Base-by-base conservation (phyloP, 2,329 filamentous ascomycete genomes). In the Fusarium clavum region DNA sequence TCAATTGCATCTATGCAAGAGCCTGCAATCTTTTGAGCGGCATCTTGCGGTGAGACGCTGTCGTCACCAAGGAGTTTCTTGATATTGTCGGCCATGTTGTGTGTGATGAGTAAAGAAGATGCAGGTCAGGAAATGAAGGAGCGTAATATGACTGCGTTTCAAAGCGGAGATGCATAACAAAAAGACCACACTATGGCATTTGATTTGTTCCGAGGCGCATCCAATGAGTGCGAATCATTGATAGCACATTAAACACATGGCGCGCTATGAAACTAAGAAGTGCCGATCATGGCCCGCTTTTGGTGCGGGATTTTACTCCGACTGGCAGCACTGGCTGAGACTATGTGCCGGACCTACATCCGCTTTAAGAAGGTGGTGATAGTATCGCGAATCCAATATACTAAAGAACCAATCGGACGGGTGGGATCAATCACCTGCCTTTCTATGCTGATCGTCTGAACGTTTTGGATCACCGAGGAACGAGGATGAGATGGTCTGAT, bases 321-420 rank as follows among this genome's bases (percentile, higher is more conserved):
- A 68, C 61, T 71, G 70, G 70, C n/a, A 27, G 30, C 8, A 25
- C 16, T 43, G 41, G 14, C 20, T n/a, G 40, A n/a, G 34, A 13
- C 51, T 53, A 55, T 24, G 27, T 58, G 11, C 66, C 69, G 71
- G 63, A 47, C 34, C 30, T 22, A 59, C 55, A 46, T 40, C 71
- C 67, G 6, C 38, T 52, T 73, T 65, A 55, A 64, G 71, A 69
- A 73, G 71, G 71, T 73, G 55, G 22, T 71, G 47, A 47, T 67
- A 49, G 14, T 62, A 62, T 67, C 29, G 16, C 11, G 22, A 47
- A 58, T 25, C 22, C 9, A 27, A n/a, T 46, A 16, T 18, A 32
- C 32, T 38, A 18, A 6, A 22, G 2, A 10, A 6, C 71, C 71
- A 73, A 73, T 73, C 13, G 57, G n/a, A 45, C 22, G 27, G 0